Percentiles rank a stretch among this genome's conserved stretches.
These are phyloP conservation scores for Aspergillus sp. DNA, from an alignment of 2,329 filamentous ascomycete species.

Conservation along the genomic window DNA sequence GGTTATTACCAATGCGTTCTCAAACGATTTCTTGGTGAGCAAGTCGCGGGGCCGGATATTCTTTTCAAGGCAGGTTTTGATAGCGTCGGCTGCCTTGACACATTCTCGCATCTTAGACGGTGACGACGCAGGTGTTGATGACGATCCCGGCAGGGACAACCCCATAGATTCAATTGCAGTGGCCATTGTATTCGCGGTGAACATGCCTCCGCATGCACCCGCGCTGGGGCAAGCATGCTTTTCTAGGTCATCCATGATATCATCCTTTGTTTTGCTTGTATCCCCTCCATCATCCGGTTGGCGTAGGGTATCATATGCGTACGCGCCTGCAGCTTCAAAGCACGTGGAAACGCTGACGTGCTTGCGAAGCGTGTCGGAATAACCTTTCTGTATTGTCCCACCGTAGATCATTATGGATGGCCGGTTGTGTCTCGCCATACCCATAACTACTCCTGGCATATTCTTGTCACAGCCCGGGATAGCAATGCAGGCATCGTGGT, in stretches of 20 bases:
- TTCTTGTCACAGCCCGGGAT: slow-evolving; percentile 97
- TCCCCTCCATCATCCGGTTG: slow-evolving; percentile 66
- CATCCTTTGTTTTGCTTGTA: slow-evolving; percentile 66
- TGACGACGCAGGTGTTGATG: slow-evolving; percentile 75
- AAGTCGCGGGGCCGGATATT: slow-evolving; percentile 80
- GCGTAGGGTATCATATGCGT: slow-evolving; percentile 70
- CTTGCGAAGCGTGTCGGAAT: slow-evolving; percentile 71
- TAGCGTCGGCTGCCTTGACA: slow-evolving; percentile 74
- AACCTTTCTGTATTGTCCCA: slow-evolving; percentile 85
- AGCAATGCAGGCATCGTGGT: slow-evolving; percentile 88
- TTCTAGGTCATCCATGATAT: slow-evolving; percentile 83
- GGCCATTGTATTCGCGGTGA: slow-evolving; percentile 92
- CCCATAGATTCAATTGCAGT: slow-evolving; percentile 89
- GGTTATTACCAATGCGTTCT: slow-evolving; percentile 85
- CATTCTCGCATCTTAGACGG: slow-evolving; percentile 87
- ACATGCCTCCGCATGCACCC: slow-evolving; percentile 89
- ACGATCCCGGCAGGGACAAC: slow-evolving; percentile 76
- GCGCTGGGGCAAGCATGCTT: slow-evolving; percentile 73
- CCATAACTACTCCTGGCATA: slow-evolving; percentile 92
- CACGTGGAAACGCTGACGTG: slow-evolving; percentile 86
- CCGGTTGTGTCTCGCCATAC: slow-evolving; percentile 84
- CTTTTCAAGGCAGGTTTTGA: slow-evolving; percentile 75
- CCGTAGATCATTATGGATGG: slow-evolving; percentile 96
- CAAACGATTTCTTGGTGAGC: slow-evolving; percentile 75
- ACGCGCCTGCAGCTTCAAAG: slow-evolving; percentile 84